Evolutionary conservation across 805 yeast species (phyloP), one percentile per base, ranked within the genome.

Genomic region (Yamadazyma akitaensis): DNA sequence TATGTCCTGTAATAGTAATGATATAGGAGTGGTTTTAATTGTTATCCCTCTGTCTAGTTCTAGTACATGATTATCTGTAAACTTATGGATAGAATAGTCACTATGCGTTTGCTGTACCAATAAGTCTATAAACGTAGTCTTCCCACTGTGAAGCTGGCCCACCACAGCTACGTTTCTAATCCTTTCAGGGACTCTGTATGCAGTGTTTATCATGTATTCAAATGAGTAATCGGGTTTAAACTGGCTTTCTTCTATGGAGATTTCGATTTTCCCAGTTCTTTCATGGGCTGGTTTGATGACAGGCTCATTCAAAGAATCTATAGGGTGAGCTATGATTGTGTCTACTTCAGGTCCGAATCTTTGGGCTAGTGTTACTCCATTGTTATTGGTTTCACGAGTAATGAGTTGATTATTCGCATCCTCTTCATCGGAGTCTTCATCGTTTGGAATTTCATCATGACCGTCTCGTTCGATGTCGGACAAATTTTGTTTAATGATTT

Each of bases 91-190:
- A 72, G 60, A n/a, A 56, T 46, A 2, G 65, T 58, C 32, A 11
- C 32, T 11, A 55, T 89, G 97, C 0, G 96, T 82, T 46, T 84
- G 82, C 2, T 68, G 53, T 0, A 89, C 79, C 19, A 92, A 62
- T 63, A 77, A 61, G 59, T 92, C 97, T 2, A 88, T 53, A 1
- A 91, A 65, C 0, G 88, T 73, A 0, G 98, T 87, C 65, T 94
- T 94, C 1, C 99, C 99, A 5, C 88, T 82, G 55, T 88, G 87
- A 1, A 86, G 60, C 37, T 82, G 79, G 0, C 99, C 99, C n/a
- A 83, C 80, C 1, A 94, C 54, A 0, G 91, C 85, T 14, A 91
- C 67, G 62, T 86, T 91, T 40, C 96, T 74, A 8, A 84, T 73
- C 53, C 84, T 81, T 12, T 80, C 81, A 0, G 96, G 89, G 1